These are phyloP conservation scores for Colletotrichum graminicola DNA, from an alignment of 2,329 filamentous ascomycete species.

Conservation along the genomic window DNA sequence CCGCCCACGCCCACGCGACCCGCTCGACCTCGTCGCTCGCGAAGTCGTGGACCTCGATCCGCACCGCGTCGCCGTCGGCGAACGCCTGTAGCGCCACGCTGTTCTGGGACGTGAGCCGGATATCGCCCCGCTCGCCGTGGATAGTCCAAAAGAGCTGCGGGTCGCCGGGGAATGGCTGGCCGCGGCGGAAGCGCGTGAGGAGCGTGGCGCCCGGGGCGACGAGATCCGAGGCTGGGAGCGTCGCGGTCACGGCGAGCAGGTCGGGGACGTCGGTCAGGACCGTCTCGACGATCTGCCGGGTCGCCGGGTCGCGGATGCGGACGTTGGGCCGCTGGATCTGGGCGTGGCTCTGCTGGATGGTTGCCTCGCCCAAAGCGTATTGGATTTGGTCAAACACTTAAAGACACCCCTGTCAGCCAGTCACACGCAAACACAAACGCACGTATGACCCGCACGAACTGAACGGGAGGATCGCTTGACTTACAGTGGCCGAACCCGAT, in stretches of 20 bases:
- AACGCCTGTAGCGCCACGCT: conserved; percentile 45
- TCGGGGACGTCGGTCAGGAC: conserved; percentile 46
- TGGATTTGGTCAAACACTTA: conserved; percentile 29
- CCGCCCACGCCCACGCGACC: conserved; percentile 59
- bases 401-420: background rate
- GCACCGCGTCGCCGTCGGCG: conserved; percentile 55
- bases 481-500: conserved; percentile 56
- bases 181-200: conserved; percentile 60
- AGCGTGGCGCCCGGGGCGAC: conserved; percentile 54
- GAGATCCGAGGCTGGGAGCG: conserved; percentile 47
- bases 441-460: too few relatives aligned
- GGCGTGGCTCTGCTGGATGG: background rate
- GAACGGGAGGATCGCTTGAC: background rate
- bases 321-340: conserved; percentile 51
- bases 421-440: fast-evolving
- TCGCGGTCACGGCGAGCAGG: conserved; percentile 51
- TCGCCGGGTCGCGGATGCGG: conserved; percentile 12
- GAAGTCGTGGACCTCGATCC: conserved; percentile 64
- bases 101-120: conserved; percentile 44
- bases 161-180: conserved; percentile 61
- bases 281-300: conserved; percentile 16
- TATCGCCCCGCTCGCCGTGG: conserved; percentile 64
- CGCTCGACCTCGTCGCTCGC: conserved; percentile 58
- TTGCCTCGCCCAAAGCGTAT: conserved; percentile 22
- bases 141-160: conserved; percentile 63